phyloP scores from a whole-genome alignment of 257 asterid species.

The Solanum gracilifrons region DNA sequence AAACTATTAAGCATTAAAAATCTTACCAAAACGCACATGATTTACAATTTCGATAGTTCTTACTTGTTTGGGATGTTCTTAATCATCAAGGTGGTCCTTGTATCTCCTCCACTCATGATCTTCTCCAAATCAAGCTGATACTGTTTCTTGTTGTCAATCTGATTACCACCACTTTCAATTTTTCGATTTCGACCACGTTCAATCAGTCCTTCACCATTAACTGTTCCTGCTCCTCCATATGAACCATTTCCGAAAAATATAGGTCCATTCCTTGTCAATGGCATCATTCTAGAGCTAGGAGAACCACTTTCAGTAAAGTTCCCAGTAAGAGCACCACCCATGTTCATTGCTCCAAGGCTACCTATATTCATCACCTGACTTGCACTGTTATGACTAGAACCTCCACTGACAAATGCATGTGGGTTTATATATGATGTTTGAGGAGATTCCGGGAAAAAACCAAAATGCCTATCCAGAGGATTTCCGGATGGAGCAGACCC shows the following conservation, averaged over 20 bases:
- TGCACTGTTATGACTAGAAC: slow-evolving; percentile 39
- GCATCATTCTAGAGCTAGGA: slow-evolving; percentile 63
- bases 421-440: slow-evolving; percentile 54
- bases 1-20: background rate
- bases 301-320: slow-evolving; percentile 56
- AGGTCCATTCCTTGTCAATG: slow-evolving; percentile 59
- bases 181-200: slow-evolving; percentile 76
- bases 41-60: slow-evolving; percentile 7
- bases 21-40: background rate
- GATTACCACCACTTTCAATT: slow-evolving; percentile 56
- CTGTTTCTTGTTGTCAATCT: slow-evolving; percentile 68
- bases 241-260: slow-evolving; percentile 57
- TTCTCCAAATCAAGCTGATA: slow-evolving; percentile 93
- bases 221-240: slow-evolving; percentile 47
- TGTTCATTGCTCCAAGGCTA: slow-evolving; percentile 42
- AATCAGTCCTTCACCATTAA: slow-evolving; percentile 34
- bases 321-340: slow-evolving; percentile 59
- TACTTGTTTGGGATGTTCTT: slow-evolving; percentile 98
- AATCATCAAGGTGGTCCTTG: slow-evolving; percentile 89
- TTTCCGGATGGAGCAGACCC: slow-evolving; percentile 95
- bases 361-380: slow-evolving; percentile 39
- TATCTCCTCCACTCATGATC: slow-evolving; percentile 68
- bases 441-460: slow-evolving; percentile 81
- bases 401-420: slow-evolving; percentile 33
- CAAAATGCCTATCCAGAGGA: slow-evolving; percentile 65